phyloP scores from a whole-genome alignment of 768 basidiomycete species.

The Ramaria rubella region DNA sequence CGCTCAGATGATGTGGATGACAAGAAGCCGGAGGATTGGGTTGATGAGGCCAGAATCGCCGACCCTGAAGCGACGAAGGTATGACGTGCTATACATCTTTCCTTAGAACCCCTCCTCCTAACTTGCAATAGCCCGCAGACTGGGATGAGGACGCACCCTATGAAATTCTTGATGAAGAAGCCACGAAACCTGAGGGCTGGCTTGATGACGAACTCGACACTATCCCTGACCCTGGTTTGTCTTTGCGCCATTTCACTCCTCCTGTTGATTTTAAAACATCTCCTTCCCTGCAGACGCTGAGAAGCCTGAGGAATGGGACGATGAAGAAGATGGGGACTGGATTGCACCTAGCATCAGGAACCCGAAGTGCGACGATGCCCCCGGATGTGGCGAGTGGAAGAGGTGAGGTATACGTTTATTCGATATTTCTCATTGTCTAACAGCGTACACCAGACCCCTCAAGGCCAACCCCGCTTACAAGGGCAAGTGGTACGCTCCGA shows the following conservation, averaged over 20 bases:
- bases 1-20: slow-evolving; percentile 74
- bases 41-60: slow-evolving; percentile 78
- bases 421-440: slow-evolving; percentile 3
- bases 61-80: slow-evolving; percentile 84
- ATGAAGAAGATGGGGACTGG: slow-evolving; percentile 99
- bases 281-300: slow-evolving; percentile 50
- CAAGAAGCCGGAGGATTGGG: slow-evolving; percentile 88
- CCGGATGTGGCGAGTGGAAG: slow-evolving; percentile 96
- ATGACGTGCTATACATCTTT: slow-evolving; percentile 14
- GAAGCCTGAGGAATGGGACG: slow-evolving; percentile 99
- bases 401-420: slow-evolving; percentile 39
- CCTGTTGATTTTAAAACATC: background rate
- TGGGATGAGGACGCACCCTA: slow-evolving; percentile 98
- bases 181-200: slow-evolving; percentile 92
- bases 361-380: slow-evolving; percentile 82
- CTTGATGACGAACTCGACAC: slow-evolving; percentile 77
- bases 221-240: slow-evolving; percentile 80
- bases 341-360: slow-evolving; percentile 84
- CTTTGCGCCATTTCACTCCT: background rate
- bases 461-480: slow-evolving; percentile 94
- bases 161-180: slow-evolving; percentile 82
- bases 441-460: slow-evolving; percentile 45
- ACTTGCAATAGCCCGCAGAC: slow-evolving; percentile 63
- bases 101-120: background rate
- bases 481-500: slow-evolving; percentile 95